phyloP scores from a whole-genome alignment of 495 filamentous ascomycete genomes.

The Aeminium ludgeri region DNA sequence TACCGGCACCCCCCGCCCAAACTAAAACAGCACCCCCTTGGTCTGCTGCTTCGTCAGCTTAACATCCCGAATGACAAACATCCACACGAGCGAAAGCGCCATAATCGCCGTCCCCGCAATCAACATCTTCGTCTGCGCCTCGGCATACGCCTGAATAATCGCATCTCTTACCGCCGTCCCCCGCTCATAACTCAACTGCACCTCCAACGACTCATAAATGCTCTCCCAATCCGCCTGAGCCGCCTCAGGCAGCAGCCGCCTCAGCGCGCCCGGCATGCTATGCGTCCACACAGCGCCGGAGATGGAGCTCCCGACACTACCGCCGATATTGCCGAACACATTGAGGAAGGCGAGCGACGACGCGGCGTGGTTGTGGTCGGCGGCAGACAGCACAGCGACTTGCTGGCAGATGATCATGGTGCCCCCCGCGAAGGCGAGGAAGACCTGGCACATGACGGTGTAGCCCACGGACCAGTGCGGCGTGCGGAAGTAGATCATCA shows the following conservation, averaged over 20 bases:
- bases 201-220: conserved; percentile 35
- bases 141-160: conserved; percentile 39
- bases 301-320: conserved; percentile 42
- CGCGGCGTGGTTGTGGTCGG: conserved; percentile 46
- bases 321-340: conserved; percentile 44
- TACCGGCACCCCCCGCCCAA: no score
- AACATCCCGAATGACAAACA: not conserved
- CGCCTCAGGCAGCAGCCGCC: conserved; percentile 34
- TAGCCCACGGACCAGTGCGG: conserved; percentile 37
- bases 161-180: conserved; percentile 35
- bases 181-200: conserved; percentile 36
- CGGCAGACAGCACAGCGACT: conserved; percentile 48
- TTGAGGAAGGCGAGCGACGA: conserved; percentile 42
- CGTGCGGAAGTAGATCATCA: conserved; percentile 49
- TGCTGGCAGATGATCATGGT: conserved; percentile 46
- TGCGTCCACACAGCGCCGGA: conserved; percentile 49
- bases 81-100: not conserved
- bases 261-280: conserved; percentile 37
- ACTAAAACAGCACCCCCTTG: not conserved
- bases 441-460: conserved; percentile 56
- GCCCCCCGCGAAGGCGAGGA: conserved; percentile 51
- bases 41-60: not conserved
- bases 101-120: conserved; percentile 1
- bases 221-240: conserved; percentile 20
- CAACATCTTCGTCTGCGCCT: conserved; percentile 27